Evolutionary conservation across 2,329 filamentous ascomycete genomes (phyloP), one percentile per base, ranked within the genome.

Genomic region (Sarocladiaceae sp.): DNA sequence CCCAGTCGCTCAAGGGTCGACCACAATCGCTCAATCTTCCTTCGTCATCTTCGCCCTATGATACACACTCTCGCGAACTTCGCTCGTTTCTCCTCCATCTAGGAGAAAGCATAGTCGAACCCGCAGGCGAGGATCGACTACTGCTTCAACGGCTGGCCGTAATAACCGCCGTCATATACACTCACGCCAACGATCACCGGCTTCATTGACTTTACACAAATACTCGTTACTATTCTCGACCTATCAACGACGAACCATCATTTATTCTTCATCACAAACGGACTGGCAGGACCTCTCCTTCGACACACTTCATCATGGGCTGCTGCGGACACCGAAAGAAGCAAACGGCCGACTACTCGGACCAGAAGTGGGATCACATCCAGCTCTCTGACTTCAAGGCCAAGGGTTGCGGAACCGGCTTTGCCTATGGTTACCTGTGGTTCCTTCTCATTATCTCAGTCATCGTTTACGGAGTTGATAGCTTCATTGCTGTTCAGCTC

Each of bases 331-430:
- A 83, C 59, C 72, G 78, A 50, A 75, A 75, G 53, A 87, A 87
- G 65, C 67, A 75, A 64, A 79, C 76, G 58, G 78, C 86, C 57
- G 79, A 93, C 56, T 78, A 82, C 57, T 84, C 88, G 55, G 93
- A 97, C 70, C 90, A 94, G 73, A 88, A 91, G 77, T 97, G 93
- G 93, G 89, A 92, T 63, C 96, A 92, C 67, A 92, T 97, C 66
- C 82, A 71, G 60, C 71, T 81, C 51, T 68, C 73, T 53, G 93
- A 97, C 70, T 97, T 97, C 78, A 90, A 87, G 66, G 86, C 88
- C 2, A 84, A 80, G 26, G 93, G 89, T 13, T 91, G 87, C 67
- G 84, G 87, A 59, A 80, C 87, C 1, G 78, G 81, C 8, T 78
- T 96, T 58, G 92, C 91, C 55, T 97, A 97, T 68, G 81, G 76